Evolutionary conservation across 2,329 filamentous ascomycete genomes (phyloP).

Genomic region (Aspergillus sp.): DNA sequence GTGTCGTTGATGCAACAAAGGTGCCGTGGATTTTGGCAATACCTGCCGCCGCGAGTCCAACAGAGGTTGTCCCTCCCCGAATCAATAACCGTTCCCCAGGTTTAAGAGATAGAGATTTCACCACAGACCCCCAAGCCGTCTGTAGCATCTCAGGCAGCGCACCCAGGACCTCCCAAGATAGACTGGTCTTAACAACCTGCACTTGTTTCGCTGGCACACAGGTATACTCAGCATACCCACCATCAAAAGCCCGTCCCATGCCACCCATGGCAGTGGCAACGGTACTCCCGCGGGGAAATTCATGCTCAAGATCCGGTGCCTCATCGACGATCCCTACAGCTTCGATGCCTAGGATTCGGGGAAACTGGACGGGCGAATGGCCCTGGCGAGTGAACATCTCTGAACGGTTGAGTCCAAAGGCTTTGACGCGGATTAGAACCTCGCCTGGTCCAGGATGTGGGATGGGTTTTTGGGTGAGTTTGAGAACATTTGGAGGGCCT

Average conservation of each 20-base stretch:
- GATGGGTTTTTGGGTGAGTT: slow-evolving; percentile 33
- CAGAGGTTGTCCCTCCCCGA: slow-evolving; percentile 46
- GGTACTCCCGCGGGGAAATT: slow-evolving; percentile 35
- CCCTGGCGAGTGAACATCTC: slow-evolving; percentile 46
- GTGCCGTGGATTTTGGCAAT: slow-evolving; percentile 41
- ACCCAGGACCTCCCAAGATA: slow-evolving; percentile 42
- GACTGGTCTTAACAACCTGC: slow-evolving; percentile 29
- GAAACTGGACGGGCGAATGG: slow-evolving; percentile 38
- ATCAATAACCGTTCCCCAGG: slow-evolving; percentile 42
- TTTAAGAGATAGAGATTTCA: slow-evolving; percentile 33
- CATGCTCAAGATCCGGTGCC: slow-evolving; percentile 23
- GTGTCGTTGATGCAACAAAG: slow-evolving; percentile 38
- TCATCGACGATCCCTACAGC: slow-evolving; percentile 38
- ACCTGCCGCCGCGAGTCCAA: slow-evolving; percentile 44
- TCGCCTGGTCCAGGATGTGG: slow-evolving; percentile 33
- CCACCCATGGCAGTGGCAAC: slow-evolving; percentile 49
- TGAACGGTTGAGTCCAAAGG: slow-evolving; percentile 45
- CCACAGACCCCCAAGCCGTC: slow-evolving; percentile 44
- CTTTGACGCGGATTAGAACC: slow-evolving; percentile 40
- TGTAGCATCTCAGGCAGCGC: slow-evolving; percentile 50
- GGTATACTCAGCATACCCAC: slow-evolving; percentile 48
- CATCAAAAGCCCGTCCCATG: slow-evolving; percentile 44
- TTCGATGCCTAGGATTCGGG: slow-evolving; percentile 46
- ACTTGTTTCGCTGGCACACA: slow-evolving; percentile 40
- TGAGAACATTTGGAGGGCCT: slow-evolving; percentile 37